Evolutionary conservation across 768 basidiomycete genomes (phyloP).

Genomic region (Udeniomyces megalosporus): DNA sequence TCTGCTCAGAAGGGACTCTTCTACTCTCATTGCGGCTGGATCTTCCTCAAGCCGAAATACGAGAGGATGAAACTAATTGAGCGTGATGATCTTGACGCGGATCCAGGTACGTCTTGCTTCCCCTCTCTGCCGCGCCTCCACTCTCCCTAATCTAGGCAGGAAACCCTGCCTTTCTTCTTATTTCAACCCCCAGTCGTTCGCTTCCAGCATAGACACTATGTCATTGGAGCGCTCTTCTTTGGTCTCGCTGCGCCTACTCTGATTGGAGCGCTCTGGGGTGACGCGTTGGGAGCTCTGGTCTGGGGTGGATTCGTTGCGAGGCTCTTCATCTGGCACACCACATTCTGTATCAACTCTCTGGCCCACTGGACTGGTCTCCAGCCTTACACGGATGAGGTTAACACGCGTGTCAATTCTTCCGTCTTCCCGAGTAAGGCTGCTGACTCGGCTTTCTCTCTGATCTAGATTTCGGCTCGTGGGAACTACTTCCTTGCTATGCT

Average conservation of each 20-base stretch:
- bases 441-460: too few species aligned
- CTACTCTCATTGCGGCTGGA: slow-evolving; percentile 73
- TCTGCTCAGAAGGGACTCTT: slow-evolving; percentile 55
- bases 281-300: slow-evolving; percentile 48
- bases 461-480: slow-evolving; percentile 6
- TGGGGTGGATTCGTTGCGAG: slow-evolving; percentile 55
- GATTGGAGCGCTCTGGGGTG: slow-evolving; percentile 45
- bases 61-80: slow-evolving; percentile 48
- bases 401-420: too few species aligned
- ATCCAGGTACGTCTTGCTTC: slow-evolving; percentile 40
- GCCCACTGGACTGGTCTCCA: slow-evolving; percentile 72
- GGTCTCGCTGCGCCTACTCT: slow-evolving; percentile 45
- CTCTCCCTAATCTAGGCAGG: neutral
- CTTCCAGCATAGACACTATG: slow-evolving; percentile 54
- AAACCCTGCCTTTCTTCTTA: neutral
- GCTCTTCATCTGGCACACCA: slow-evolving; percentile 47
- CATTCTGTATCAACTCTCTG: slow-evolving; percentile 32
- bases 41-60: slow-evolving; percentile 60
- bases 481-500: slow-evolving; percentile 41
- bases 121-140: neutral
- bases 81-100: slow-evolving; percentile 48
- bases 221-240: slow-evolving; percentile 44
- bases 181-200: slow-evolving; percentile 46
- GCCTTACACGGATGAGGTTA: slow-evolving; percentile 64
- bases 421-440: too few species aligned